phyloP scores from a whole-genome alignment of 768 basidiomycete genomes.

The Exidia glandulosa region DNA sequence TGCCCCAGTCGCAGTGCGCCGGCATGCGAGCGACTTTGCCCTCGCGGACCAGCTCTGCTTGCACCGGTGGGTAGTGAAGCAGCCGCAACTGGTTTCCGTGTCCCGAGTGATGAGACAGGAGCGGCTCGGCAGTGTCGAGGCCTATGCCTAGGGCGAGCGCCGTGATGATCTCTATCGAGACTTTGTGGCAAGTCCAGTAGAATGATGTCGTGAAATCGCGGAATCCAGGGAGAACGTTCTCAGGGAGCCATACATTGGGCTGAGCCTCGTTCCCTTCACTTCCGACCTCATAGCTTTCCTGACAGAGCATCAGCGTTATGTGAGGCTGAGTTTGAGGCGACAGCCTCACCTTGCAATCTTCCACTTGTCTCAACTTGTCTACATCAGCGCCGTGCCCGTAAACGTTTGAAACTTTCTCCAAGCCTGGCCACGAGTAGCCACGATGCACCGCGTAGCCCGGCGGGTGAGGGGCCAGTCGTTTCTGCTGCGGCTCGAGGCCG shows the following conservation, averaged over 20 bases:
- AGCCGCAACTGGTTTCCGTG: constrained; percentile 45
- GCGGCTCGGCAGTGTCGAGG: constrained; percentile 29
- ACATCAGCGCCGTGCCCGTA: constrained; percentile 19
- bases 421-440: not conserved
- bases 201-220: constrained; percentile 16
- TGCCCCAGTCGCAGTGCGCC: constrained; percentile 39
- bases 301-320: not conserved
- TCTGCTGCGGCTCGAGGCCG: not conserved
- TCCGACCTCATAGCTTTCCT: constrained; percentile 39
- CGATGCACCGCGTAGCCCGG: not conserved
- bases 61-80: constrained; percentile 43
- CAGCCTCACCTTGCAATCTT: constrained; percentile 20
- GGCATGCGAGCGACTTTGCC: constrained; percentile 34
- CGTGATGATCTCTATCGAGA: constrained; percentile 34
- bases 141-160: constrained; percentile 40
- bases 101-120: constrained; percentile 29
- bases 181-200: constrained; percentile 28
- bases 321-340: not conserved
- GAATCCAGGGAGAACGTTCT: constrained; percentile 41
- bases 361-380: constrained; percentile 27
- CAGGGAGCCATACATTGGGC: constrained; percentile 51
- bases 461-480: not conserved
- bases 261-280: constrained; percentile 28
- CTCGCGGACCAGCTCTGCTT: constrained; percentile 20
- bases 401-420: constrained; percentile 20